Base-by-base conservation (phyloP, 2,329 filamentous ascomycete genomes). In the Fusarium sp. region DNA sequence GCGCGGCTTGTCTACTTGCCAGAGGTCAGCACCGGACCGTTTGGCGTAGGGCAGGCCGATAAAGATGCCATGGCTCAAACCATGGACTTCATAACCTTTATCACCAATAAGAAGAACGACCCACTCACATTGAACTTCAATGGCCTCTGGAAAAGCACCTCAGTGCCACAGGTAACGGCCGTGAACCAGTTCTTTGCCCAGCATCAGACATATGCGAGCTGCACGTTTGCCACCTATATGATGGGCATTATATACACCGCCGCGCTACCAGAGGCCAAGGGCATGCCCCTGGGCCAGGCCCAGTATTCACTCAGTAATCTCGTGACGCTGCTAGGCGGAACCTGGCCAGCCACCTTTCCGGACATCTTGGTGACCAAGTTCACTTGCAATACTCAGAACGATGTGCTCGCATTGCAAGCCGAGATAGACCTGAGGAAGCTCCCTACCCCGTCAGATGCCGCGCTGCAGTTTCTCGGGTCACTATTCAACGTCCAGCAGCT, bases 341-440 rank as follows among this genome's bases (percentile, higher is more conserved):
- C 31, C 0, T 58, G 54, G 54, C 48, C 54, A 0, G 11, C 17
- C 0, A 18, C 15, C 4, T 14, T 43, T 13, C 54, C 39, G 1
- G 54, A 58, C 5, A 54, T 58, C 15, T 18, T 25, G 4, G 54
- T 45, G 17, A 58, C 54, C 18, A 45, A 58, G 11, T 58, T 58
- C 3, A 54, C 33, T 33, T 58, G 54, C 39, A 58, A 23, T 13
- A 58, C 49, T 6, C 11, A 23, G 1, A 58, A 58, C 9, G 39
- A 37, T 4, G 9, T 15, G 2, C 48, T 58, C 0, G 18, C 39
- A 1, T 11, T 54, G 15, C 39, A 31, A n/a, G 54, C 48, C 1
- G 48, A 10, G 25, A 36, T 55, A 11, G 54, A 58, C 5, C 5
- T 43, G n/a, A 36, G 29, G 14, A n/a, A 43, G 5, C 3, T 58